These are phyloP conservation scores for Anisodus tanguticus DNA, from an alignment of 257 asterid genomes.

Conservation along the genomic window DNA sequence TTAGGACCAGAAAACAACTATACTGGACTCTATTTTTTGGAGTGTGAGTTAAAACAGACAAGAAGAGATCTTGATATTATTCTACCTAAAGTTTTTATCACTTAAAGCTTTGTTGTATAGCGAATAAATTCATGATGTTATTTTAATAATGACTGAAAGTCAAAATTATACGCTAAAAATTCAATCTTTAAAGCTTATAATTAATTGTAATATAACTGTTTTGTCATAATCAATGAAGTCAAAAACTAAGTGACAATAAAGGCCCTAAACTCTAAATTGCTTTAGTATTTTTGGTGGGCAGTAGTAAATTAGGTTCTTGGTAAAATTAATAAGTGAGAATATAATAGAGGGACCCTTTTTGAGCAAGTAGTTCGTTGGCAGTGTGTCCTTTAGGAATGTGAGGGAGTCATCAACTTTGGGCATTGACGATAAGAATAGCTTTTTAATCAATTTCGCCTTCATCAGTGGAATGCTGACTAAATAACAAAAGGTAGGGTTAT, in stretches of 20 bases:
- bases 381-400: conserved; percentile 4
- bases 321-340: not conserved
- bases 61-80: not conserved
- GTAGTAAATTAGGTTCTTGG: not conserved
- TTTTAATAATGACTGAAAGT: not conserved
- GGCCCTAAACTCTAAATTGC: not conserved
- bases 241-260: not conserved
- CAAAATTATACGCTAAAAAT: not conserved
- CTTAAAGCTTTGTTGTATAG: not conserved
- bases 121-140: not conserved
- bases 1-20: conserved; percentile 20
- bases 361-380: conserved; percentile 4
- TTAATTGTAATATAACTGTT: not conserved
- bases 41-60: not conserved
- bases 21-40: not conserved
- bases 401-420: conserved; percentile 19
- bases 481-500: conserved; percentile 20
- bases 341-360: not conserved
- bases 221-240: not conserved
- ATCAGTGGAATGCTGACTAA: conserved; percentile 22
- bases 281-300: not conserved
- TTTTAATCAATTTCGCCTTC: conserved; percentile 15
- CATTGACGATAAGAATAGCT: not conserved
- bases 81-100: not conserved
- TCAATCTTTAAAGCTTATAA: too few relatives aligned